phyloP scores from a whole-genome alignment of 2,329 filamentous ascomycete genomes.

The Talaromyces islandicus region DNA sequence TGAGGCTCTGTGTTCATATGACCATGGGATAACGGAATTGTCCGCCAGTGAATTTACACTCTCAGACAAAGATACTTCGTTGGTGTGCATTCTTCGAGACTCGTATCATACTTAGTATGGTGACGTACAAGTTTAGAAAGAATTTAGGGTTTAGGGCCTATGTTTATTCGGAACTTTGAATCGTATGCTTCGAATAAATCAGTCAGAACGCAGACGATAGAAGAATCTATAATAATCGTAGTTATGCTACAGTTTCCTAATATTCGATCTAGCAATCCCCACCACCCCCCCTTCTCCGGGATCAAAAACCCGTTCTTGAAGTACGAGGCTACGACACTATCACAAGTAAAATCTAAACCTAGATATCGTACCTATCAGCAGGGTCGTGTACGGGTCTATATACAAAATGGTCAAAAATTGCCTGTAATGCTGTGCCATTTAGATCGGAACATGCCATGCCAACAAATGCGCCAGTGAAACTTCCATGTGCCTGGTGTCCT shows the following conservation, averaged over 20 bases:
- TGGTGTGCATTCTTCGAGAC: background rate
- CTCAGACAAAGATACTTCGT: background rate
- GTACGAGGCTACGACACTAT: background rate
- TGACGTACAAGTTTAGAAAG: background rate
- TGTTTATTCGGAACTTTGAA: background rate
- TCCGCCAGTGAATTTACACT: background rate
- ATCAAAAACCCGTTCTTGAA: background rate
- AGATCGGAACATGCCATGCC: constrained; percentile 10
- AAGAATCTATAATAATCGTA: too few species aligned
- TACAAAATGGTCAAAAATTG: constrained; percentile 7
- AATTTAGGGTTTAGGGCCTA: background rate
- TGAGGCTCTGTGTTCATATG: background rate
- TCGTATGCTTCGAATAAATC: background rate
- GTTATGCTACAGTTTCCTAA: too few species aligned
- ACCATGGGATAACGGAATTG: background rate
- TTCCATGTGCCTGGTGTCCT: constrained; percentile 10
- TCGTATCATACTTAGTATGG: background rate
- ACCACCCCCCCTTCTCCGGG: too few species aligned
- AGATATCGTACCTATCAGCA: constrained; percentile 8
- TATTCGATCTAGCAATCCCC: background rate
- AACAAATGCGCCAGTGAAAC: constrained; percentile 10
- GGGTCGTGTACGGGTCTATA: constrained; percentile 7
- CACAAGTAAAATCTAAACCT: background rate
- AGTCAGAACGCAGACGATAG: background rate
- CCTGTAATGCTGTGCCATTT: constrained; percentile 5